Evolutionary conservation across 2,329 filamentous ascomycete species (phyloP).

Genomic region (Blastomyces parvus): DNA sequence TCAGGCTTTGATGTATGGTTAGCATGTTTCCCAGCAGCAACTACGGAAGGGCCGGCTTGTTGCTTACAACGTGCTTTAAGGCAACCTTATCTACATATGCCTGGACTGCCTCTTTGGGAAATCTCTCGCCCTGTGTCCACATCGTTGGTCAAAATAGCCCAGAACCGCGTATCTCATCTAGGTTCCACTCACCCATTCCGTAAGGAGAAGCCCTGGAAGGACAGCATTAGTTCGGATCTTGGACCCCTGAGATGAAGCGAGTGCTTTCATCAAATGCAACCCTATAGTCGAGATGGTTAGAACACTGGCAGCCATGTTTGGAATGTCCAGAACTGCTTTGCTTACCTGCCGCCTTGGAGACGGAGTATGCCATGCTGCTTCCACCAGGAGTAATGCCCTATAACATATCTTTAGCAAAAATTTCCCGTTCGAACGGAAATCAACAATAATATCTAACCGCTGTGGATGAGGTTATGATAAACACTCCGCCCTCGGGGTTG

Average conservation of each 20-base stretch:
- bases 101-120: constrained; percentile 49
- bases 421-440: too few species aligned
- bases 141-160: not conserved
- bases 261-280: constrained; percentile 56
- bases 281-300: constrained; percentile 27
- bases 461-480: constrained; percentile 55
- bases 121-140: constrained; percentile 43
- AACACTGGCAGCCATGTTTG: not conserved
- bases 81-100: constrained; percentile 46
- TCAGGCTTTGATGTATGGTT: constrained; percentile 24
- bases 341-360: constrained; percentile 63
- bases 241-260: constrained; percentile 52
- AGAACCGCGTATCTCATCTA: not conserved
- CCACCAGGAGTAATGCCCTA: constrained; percentile 44
- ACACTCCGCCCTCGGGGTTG: constrained; percentile 54
- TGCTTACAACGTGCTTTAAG: constrained; percentile 50
- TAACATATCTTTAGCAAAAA: not conserved
- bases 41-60: not conserved
- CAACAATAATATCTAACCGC: constrained; percentile 36
- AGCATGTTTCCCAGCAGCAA: not conserved
- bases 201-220: constrained; percentile 54
- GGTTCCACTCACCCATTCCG: constrained; percentile 50
- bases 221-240: constrained; percentile 58
- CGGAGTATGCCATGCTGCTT: constrained; percentile 60
- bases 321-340: constrained; percentile 12